Base-by-base conservation (phyloP, 352 stramenopile genomes). In the Globisporangium barbulae region DNA sequence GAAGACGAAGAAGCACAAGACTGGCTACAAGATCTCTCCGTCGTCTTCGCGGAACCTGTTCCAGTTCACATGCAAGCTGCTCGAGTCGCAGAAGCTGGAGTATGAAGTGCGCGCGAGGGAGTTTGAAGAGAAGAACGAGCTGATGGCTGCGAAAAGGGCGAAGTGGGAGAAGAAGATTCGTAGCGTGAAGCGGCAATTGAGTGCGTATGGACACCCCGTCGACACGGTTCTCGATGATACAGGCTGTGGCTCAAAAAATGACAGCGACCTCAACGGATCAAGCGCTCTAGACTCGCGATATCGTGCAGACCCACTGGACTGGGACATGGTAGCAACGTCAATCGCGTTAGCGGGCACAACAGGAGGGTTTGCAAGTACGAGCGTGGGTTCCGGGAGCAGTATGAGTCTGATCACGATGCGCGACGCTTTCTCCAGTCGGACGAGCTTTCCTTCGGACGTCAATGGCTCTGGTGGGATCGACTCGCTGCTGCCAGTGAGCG, bases 41-140 rank as follows among this genome's bases (percentile, higher is more conserved):
- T 49, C 66, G 10, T 68, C 79, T n/a, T 65, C 75, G 0, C 42
- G 65, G 28, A 73, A 80, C 61, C 41, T 90, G 13, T 79, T 89
- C 48, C 61, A 70, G 28, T 83, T 73, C 47, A 75, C 76, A 33
- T 78, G 72, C 17, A 67, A 68, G 28, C 42, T 82, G 19, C 53
- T 89, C 25, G 56, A 70, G 12, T 66, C 68, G 6, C 72, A 81
- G 49, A 52, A 47, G 22, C 55, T 90, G 37, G 78, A 88, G 22
- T 74, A 72, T 28, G 74, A 89, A 21, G 68, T 85, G 15, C 81
- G 75, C 9, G 68, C 63, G 9, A 54, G 67, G 0, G 74, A 87
- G 22, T 48, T 86, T 35, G 70, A 76, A n/a, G 76, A 88, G 41
- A 71, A 81, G 7, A 72, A 76, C 44, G 61, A 59, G 21, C 45